Evolutionary conservation across 2,329 filamentous ascomycete species (phyloP), one percentile per base, ranked within the genome.

Genomic region (Claviceps humidiphila): DNA sequence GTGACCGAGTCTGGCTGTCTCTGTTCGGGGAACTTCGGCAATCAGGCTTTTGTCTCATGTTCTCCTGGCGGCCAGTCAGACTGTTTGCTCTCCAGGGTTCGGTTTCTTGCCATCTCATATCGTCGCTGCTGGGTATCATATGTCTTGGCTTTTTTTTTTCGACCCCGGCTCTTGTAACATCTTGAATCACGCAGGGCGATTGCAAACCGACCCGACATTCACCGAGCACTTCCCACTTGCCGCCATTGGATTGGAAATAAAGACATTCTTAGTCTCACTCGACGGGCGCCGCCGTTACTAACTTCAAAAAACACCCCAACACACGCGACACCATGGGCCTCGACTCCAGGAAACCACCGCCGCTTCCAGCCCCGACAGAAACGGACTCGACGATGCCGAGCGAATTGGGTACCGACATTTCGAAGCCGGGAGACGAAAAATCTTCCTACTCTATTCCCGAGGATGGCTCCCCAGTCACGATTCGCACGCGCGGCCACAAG

Each of bases 401-500:
- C 65, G 82, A 84, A 61, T 66, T 85, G 56, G 64, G 63, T 48
- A 80, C 77, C 60, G 84, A 87, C 68, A 65, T 86, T 58, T 89
- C 85, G 56, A 77, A 78, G 57, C 75, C 80, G 55, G 83, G 79
- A 59, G 79, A 83, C 67, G 78, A 80, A 67, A 85, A 79, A 61
- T 88, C 86, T 3, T 82, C 84, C 51, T 90, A 87, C 68, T 89
- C 85, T 40, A 78, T 93, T 50, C 87, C 87, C 53, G 86, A 89
- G 63, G 87, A 93, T 80, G 88, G 87, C 65, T 91, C 87, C 51
- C 89, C 90, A 43, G 84, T 98, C 63, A 97, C 89, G 55, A 94
- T 98, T 66, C 83, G 85, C 64, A 95, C 91, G 45, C 80, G 78
- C 55, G 76, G 79, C 61, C 76, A 80, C 64, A 72, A 70, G 58